These are phyloP conservation scores for Lophiotrema nucula DNA, from an alignment of 495 filamentous ascomycete genomes.

Conservation along the genomic window DNA sequence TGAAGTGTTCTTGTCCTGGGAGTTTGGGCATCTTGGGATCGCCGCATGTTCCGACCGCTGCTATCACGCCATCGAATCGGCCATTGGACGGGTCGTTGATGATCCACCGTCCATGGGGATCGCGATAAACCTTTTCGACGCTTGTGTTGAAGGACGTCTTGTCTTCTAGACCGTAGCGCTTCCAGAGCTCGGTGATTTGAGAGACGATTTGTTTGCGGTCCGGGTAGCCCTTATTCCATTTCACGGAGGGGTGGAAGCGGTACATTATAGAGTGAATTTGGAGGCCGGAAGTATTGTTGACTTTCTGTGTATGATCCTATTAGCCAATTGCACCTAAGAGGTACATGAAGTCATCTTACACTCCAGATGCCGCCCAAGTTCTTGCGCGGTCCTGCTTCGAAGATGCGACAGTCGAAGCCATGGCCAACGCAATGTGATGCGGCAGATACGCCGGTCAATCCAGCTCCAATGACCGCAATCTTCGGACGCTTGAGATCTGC, in stretches of 20 bases:
- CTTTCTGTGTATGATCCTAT: constrained; percentile 50
- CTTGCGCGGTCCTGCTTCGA: constrained; percentile 64
- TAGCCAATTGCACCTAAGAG: background rate
- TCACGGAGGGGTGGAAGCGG: constrained; percentile 78
- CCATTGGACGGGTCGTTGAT: constrained; percentile 70
- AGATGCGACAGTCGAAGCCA: constrained; percentile 78
- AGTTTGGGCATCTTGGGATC: constrained; percentile 66
- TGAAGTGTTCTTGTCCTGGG: constrained; percentile 31
- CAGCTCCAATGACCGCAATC: constrained; percentile 80
- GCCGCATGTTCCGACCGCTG: constrained; percentile 75
- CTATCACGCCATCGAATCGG: constrained; percentile 73
- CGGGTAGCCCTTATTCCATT: constrained; percentile 73
- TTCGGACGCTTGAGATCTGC: constrained; percentile 56
- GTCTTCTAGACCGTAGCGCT: constrained; percentile 67
- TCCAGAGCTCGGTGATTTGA: constrained; percentile 70
- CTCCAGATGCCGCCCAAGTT: constrained; percentile 82
- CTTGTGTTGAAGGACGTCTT: constrained; percentile 69
- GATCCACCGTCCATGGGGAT: constrained; percentile 71
- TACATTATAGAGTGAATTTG: constrained; percentile 88
- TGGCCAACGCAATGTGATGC: constrained; percentile 84
- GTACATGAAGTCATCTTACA: constrained; percentile 48
- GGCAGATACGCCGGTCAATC: constrained; percentile 76
- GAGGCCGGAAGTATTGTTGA: constrained; percentile 78
- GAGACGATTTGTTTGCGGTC: constrained; percentile 68
- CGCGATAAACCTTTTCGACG: constrained; percentile 66